phyloP scores from a whole-genome alignment of 164 flowering plant species.

The Vitis rotundifolia region DNA sequence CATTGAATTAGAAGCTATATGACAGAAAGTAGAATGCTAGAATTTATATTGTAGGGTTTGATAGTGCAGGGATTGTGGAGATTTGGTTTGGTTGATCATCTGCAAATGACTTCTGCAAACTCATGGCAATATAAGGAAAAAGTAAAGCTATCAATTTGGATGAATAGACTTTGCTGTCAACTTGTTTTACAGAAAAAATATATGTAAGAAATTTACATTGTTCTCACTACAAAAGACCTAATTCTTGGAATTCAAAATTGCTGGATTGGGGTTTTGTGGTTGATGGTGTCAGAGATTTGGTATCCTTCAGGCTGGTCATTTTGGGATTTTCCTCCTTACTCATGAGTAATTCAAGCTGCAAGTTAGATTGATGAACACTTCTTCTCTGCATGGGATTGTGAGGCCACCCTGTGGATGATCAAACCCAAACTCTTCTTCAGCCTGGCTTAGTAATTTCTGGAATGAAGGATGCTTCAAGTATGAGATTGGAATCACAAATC shows the following conservation, averaged over 20 bases:
- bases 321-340: not conserved
- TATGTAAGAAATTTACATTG: too few relatives aligned
- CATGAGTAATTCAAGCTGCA: not conserved
- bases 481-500: conserved; percentile 32
- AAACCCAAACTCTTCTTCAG: conserved; percentile 34
- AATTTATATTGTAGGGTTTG: too few relatives aligned
- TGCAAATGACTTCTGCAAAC: too few relatives aligned
- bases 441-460: conserved; percentile 20
- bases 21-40: too few relatives aligned
- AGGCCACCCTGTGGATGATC: conserved; percentile 37
- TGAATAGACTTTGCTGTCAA: too few relatives aligned
- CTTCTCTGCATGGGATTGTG: conserved; percentile 29
- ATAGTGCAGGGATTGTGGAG: too few relatives aligned
- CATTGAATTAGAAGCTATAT: too few relatives aligned
- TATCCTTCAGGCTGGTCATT: not conserved
- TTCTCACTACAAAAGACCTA: too few relatives aligned
- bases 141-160: too few relatives aligned
- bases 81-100: too few relatives aligned
- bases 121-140: too few relatives aligned
- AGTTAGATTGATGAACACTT: conserved; percentile 18
- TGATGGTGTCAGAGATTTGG: not conserved
- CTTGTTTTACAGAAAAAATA: too few relatives aligned
- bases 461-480: conserved; percentile 30
- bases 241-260: not conserved
- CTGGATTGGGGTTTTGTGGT: not conserved